Evolutionary conservation across 2,329 filamentous ascomycete species (phyloP).

Genomic region (Calonectria ilicicola): DNA sequence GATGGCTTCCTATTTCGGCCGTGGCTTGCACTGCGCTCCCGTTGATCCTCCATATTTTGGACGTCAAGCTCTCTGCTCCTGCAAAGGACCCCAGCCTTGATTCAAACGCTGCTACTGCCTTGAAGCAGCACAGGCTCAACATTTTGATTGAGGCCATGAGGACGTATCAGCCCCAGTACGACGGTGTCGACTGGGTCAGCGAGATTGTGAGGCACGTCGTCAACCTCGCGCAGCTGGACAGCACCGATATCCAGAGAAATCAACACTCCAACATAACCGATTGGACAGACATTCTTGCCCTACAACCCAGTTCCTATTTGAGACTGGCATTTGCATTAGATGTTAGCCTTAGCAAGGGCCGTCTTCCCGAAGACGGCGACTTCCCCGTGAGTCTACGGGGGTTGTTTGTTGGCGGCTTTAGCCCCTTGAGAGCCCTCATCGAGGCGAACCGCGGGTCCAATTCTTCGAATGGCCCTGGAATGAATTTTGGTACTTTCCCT

Average conservation of each 20-base stretch:
- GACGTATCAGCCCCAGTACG: constrained; percentile 58
- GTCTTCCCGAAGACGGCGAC: constrained; percentile 54
- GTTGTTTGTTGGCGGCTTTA: constrained; percentile 53
- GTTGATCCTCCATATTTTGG: constrained; percentile 48
- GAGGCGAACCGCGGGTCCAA: constrained; percentile 36
- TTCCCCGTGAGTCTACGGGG: constrained; percentile 54
- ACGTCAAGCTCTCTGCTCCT: constrained; percentile 48
- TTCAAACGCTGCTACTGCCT: constrained; percentile 45
- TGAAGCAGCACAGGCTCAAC: constrained; percentile 58
- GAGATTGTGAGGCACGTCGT: constrained; percentile 58
- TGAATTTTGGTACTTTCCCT: neutral
- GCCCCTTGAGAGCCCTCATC: constrained; percentile 49
- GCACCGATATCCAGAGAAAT: constrained; percentile 33
- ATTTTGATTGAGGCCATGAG: constrained; percentile 60
- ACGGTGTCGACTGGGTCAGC: constrained; percentile 58
- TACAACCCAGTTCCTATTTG: constrained; percentile 54
- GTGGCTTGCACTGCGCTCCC: constrained; percentile 51
- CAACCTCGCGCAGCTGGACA: constrained; percentile 54
- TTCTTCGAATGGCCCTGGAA: neutral
- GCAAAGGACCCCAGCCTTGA: constrained; percentile 24
- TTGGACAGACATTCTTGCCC: constrained; percentile 57
- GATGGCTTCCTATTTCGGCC: constrained; percentile 61
- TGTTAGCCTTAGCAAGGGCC: constrained; percentile 56
- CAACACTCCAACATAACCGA: constrained; percentile 46
- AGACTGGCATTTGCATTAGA: constrained; percentile 58